Percentiles rank a stretch among this genome's conserved stretches.
These are phyloP conservation scores for Xerocomellus chrysenteron DNA, from an alignment of 768 basidiomycete genomes.

Conservation along the genomic window DNA sequence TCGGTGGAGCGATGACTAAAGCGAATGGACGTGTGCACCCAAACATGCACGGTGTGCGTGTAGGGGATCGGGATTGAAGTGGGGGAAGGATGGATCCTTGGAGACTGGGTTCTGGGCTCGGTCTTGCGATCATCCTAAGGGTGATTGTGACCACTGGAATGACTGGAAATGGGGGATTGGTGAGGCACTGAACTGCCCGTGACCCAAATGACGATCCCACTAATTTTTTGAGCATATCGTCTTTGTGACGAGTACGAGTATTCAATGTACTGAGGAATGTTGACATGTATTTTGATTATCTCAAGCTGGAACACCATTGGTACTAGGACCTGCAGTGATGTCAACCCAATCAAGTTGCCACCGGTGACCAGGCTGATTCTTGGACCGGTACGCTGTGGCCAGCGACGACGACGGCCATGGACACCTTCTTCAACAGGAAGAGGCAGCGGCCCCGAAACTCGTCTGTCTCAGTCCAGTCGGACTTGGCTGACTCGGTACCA, in stretches of 20 bases:
- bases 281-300: slow-evolving; percentile 25
- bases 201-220: slow-evolving; percentile 24
- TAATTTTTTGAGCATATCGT: slow-evolving; percentile 32
- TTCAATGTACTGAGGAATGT: slow-evolving; percentile 9
- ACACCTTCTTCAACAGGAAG: slow-evolving; percentile 65
- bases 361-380: slow-evolving; percentile 3
- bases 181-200: slow-evolving; percentile 29
- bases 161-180: slow-evolving; percentile 23
- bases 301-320: not conserved
- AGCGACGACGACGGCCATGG: slow-evolving; percentile 45
- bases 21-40: slow-evolving; percentile 34
- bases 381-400: slow-evolving; percentile 8
- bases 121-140: slow-evolving; percentile 15
- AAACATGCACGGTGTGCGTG: slow-evolving; percentile 24
- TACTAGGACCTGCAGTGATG: slow-evolving; percentile 3
- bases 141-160: slow-evolving; percentile 20
- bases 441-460: slow-evolving; percentile 58
- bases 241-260: slow-evolving; percentile 25
- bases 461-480: slow-evolving; percentile 53
- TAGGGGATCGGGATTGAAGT: slow-evolving; percentile 25
- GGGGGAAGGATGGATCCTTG: slow-evolving; percentile 43
- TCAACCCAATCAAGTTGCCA: not conserved
- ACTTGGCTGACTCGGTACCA: slow-evolving; percentile 68
- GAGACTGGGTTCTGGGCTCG: slow-evolving; percentile 37
- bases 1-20: slow-evolving; percentile 37